Evolutionary conservation across 768 basidiomycete species (phyloP), one percentile per base, ranked within the genome.

Genomic region (Ramaria rubella): DNA sequence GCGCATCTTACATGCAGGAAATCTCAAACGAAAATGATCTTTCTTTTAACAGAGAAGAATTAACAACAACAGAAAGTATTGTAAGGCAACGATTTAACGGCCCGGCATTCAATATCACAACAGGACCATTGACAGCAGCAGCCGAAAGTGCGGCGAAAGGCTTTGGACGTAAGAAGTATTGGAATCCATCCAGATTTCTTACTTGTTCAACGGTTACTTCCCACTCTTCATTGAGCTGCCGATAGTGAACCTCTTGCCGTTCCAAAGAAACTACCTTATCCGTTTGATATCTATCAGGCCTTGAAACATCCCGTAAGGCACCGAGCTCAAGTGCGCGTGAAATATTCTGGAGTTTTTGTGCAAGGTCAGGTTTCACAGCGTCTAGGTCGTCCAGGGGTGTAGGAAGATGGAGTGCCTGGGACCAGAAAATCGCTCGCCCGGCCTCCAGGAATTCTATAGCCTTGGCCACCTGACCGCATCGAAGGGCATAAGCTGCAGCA

Each of bases 351-450:
- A 61, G 57, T 34, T 64, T 45, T 34, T 62, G 62, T 19, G 67
- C 64, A 34, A 69, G 66, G 8, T 58, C 59, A n/a, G 67, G 59
- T 27, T 62, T 61, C 9, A 23, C 27, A 8, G 24, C 33, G 17
- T 29, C 59, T 1, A 68, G 56, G 11, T 58, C 50, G 17, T 63
- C 64, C 1, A 66, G n/a, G 1, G 29, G 60, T 55, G 36, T 65
- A 58, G 7, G 65, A 50, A 62, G 56, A 0, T 48, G 57, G 33
- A 64, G 59, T 1, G 56, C 60, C 49, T 73, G 72, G 14, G 61
- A 60, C 73, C 72, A 74, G 50, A 73, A 27, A 8, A 71, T 17
- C 6, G 68, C 67, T n/a, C 72, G 63, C 3, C 69, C 72, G 9
- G 57, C 54, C 45, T 73, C 72, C 5, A 73, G 61, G 1, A 58